A percentile compares a stretch with the other conserved stretches of the same genome.
Conservation (phyloP, 2,329 filamentous ascomycete species). For the Periconia macrospinosa region DNA sequence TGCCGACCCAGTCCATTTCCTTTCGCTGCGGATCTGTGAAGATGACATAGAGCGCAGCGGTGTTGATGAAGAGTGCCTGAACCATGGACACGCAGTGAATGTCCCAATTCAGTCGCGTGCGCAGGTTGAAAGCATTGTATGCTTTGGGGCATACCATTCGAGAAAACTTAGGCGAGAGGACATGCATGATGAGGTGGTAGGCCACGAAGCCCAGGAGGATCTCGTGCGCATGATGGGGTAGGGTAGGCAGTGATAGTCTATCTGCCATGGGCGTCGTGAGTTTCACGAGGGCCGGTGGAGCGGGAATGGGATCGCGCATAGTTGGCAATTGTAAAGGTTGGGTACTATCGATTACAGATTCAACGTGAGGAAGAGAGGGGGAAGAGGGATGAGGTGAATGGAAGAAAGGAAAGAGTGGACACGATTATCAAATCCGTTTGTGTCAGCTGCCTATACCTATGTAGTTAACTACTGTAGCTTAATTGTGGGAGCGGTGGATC, state of each 20-base stretch:
- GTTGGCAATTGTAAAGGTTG: slow-evolving; percentile 17
- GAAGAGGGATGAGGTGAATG: background rate
- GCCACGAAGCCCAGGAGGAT: slow-evolving; percentile 66
- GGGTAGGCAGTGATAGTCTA: slow-evolving; percentile 61
- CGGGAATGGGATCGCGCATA: slow-evolving; percentile 74
- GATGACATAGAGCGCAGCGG: slow-evolving; percentile 72
- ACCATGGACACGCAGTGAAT: slow-evolving; percentile 83
- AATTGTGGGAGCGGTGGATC: background rate
- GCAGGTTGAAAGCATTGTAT: slow-evolving; percentile 64
- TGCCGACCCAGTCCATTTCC: slow-evolving; percentile 67
- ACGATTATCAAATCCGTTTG: slow-evolving; percentile 5
- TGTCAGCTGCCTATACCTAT: background rate
- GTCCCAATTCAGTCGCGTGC: slow-evolving; percentile 77
- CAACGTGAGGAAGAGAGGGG: background rate
- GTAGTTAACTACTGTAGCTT: background rate
- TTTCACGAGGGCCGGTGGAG: slow-evolving; percentile 58
- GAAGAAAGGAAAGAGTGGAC: slow-evolving; percentile 1
- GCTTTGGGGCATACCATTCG: slow-evolving; percentile 60
- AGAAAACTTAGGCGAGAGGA: slow-evolving; percentile 70
- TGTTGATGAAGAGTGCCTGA: slow-evolving; percentile 73
- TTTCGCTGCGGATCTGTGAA: slow-evolving; percentile 65
- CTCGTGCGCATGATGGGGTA: slow-evolving; percentile 80
- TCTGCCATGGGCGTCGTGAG: slow-evolving; percentile 67
- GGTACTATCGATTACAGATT: background rate
- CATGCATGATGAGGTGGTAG: slow-evolving; percentile 69